Base-by-base conservation (phyloP, 805 yeast genomes). In the Blastobotrys peoriensis region DNA sequence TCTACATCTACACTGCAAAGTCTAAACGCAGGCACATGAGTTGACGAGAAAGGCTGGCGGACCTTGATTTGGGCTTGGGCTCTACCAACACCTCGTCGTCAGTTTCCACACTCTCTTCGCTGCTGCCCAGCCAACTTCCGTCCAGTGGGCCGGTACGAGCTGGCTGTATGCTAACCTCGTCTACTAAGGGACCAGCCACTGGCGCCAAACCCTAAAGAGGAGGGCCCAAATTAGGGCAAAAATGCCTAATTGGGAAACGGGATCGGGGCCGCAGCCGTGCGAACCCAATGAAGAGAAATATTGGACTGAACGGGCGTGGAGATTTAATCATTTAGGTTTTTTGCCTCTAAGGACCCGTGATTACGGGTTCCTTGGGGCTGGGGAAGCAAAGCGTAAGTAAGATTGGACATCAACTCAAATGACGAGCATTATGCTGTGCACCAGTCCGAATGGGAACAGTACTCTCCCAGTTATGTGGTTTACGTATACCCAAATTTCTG, bases 391-490 rank as follows among this genome's bases (percentile, higher is more conserved):
- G 10, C 10, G 38, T 35, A 35, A 35, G 38, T 35, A 16, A 35
- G 19, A 5, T 19, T 35, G 16, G 19, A 16, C 38, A 19, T 13
- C 22, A 19, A 35, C 19, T 35, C 25, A 30, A 36, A 48, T 50
- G 53, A 51, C 46, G 55, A 51, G 46, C 35, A 45, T 42, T 43
- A 47, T 44, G 57, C 61, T 59, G 62, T 59, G 64, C 64, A 59
- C 64, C 64, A 59, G 64, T 58, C 64, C 50, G 58, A 60, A 58
- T 23, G 46, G 54, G 50, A 37, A 45, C 46, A 36, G 48, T 49
- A 41, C 53, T 49, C 55, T 47, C 45, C 48, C 50, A 18, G 25
- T 23, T 44, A 40, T 51, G 54, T 46, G 51, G 54, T 39, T 38
- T 36, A 42, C 13, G 36, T 48, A 50, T 50, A 50, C 51, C 54